Evolutionary conservation across 768 basidiomycete species (phyloP).

Genomic region (Chlorophyllum brunneum): DNA sequence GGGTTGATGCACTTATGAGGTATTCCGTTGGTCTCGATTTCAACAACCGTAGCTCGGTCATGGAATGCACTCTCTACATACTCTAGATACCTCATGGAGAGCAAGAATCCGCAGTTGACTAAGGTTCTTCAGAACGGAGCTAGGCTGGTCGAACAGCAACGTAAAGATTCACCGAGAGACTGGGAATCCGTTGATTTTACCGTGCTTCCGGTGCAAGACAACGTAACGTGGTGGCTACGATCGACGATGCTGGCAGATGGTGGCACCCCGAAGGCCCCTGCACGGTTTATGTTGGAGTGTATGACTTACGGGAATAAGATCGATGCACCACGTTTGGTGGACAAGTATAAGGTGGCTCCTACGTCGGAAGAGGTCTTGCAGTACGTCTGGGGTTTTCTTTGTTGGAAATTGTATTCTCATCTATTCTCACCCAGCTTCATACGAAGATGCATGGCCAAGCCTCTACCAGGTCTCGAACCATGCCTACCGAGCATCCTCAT

Average conservation of each 20-base stretch:
- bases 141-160: background rate
- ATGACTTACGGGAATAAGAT: slow-evolving; percentile 13
- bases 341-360: slow-evolving; percentile 10
- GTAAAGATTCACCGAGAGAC: slow-evolving; percentile 1
- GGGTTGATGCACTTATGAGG: slow-evolving; percentile 14
- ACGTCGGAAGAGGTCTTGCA: slow-evolving; percentile 10
- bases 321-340: slow-evolving; percentile 10
- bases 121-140: slow-evolving; percentile 5
- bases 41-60: background rate
- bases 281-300: slow-evolving; percentile 11
- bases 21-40: background rate
- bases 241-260: slow-evolving; percentile 3
- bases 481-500: slow-evolving; percentile 11
- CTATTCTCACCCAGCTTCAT: slow-evolving; percentile 15
- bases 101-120: slow-evolving; percentile 13
- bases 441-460: slow-evolving; percentile 14
- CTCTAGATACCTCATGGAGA: slow-evolving; percentile 13
- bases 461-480: slow-evolving; percentile 12
- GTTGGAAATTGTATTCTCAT: background rate
- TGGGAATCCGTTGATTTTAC: slow-evolving; percentile 4
- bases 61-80: no score
- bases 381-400: background rate
- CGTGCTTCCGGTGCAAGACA: background rate
- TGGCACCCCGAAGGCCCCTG: background rate
- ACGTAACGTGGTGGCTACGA: slow-evolving; percentile 10